Evolutionary conservation across 495 filamentous ascomycete genomes (phyloP).

Genomic region (Talaromyces thailandensis): DNA sequence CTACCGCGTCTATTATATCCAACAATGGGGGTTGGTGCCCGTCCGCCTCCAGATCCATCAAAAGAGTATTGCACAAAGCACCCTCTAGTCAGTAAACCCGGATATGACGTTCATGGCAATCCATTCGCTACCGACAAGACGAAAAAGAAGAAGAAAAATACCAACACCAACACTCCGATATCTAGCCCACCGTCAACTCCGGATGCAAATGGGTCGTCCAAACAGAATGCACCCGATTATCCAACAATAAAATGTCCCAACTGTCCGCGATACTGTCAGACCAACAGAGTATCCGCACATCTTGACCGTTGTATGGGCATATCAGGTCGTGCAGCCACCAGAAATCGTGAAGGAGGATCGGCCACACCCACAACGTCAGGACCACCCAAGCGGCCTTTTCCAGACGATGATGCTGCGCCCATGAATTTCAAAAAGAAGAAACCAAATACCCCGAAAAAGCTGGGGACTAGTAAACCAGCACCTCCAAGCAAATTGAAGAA

Average conservation of each 20-base stretch:
- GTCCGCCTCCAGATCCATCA: conserved; percentile 48
- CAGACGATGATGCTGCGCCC: conserved; percentile 29
- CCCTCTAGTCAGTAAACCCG: conserved; percentile 62
- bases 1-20: conserved; percentile 57
- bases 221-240: conserved; percentile 40
- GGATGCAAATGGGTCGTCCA: conserved; percentile 30
- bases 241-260: conserved; percentile 65
- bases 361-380: conserved; percentile 29
- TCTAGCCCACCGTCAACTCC: conserved; percentile 35
- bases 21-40: conserved; percentile 49
- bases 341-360: conserved; percentile 27
- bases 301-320: conserved; percentile 75
- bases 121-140: conserved; percentile 53
- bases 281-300: conserved; percentile 60
- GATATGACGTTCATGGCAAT: conserved; percentile 78
- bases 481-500: conserved; percentile 39
- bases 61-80: conserved; percentile 67
- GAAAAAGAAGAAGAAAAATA: conserved; percentile 41
- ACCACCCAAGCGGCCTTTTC: conserved; percentile 30
- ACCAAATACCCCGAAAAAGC: conserved; percentile 30
- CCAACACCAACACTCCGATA: conserved; percentile 44
- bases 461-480: conserved; percentile 27
- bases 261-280: conserved; percentile 51
- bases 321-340: conserved; percentile 57
- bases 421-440: conserved; percentile 40